These are phyloP conservation scores for Botryotinia globosa DNA, from an alignment of 2,329 filamentous ascomycete genomes.

Conservation along the genomic window DNA sequence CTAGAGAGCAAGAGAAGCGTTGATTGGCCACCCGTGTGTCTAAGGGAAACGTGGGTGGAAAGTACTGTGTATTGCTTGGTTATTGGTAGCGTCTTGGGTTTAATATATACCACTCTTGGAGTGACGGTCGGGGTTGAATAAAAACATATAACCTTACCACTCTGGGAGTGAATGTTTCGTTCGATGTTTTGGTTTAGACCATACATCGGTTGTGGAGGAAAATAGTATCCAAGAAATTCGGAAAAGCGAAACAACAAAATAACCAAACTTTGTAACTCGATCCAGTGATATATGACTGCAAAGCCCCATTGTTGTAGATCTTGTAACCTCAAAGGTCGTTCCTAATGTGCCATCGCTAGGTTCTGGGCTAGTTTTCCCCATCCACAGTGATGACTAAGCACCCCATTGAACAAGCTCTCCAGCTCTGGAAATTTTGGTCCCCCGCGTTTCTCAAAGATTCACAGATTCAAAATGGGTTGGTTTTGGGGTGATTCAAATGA, in stretches of 20 bases:
- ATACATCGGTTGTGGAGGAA: neutral
- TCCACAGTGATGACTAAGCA: conserved; percentile 3
- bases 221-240: neutral
- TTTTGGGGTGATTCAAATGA: conserved; percentile 36
- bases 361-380: neutral
- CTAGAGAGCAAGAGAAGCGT: no score
- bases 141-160: neutral
- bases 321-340: neutral
- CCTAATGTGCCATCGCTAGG: neutral
- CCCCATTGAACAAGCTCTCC: neutral
- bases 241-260: no score
- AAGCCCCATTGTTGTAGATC: no score
- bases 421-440: conserved; percentile 8
- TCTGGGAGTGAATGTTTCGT: neutral
- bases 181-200: neutral
- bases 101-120: no score
- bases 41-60: no score
- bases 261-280: no score
- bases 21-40: no score
- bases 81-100: no score
- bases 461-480: conserved; percentile 37
- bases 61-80: no score
- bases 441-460: neutral
- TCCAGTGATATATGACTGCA: no score
- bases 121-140: no score